Conservation (phyloP, 345 rosid species). For the Capsella bursapastoris region DNA sequence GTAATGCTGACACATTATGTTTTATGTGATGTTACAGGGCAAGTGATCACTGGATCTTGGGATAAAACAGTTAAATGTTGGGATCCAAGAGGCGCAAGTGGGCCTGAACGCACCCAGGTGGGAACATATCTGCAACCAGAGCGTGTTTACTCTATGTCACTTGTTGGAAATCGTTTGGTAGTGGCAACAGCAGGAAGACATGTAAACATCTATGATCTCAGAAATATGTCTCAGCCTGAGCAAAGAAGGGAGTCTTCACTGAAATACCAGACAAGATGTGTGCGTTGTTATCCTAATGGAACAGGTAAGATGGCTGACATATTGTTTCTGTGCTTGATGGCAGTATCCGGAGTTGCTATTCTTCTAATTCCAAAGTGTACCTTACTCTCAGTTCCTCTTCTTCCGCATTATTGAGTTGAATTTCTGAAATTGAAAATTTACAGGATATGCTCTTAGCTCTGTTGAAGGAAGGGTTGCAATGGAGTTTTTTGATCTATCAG, state of each 20-base stretch:
- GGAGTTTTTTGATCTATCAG: conserved; percentile 97
- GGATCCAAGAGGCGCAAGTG: conserved; percentile 99
- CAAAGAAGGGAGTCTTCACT: conserved; percentile 95
- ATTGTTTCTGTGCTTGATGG: conserved; percentile 11
- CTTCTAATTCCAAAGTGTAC: neutral
- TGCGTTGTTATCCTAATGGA: conserved; percentile 96
- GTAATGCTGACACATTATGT: conserved; percentile 1
- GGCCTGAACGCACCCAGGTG: conserved; percentile 88
- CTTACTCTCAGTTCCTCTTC: neutral
- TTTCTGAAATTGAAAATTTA: conserved; percentile 35
- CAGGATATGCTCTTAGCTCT: conserved; percentile 99
- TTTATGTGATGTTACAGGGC: conserved; percentile 57
- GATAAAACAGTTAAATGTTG: conserved; percentile 96
- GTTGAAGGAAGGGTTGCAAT: conserved; percentile 99
- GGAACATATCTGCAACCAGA: conserved; percentile 95
- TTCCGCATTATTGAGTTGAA: neutral
- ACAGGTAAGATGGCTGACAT: conserved; percentile 61
- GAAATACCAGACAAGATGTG: conserved; percentile 97
- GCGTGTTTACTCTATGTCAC: conserved; percentile 95
- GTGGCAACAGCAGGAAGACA: conserved; percentile 99
- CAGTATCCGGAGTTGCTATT: neutral
- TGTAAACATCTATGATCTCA: conserved; percentile 90
- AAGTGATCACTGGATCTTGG: conserved; percentile 98
- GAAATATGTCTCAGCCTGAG: conserved; percentile 99
- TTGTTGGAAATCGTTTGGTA: conserved; percentile 89